Percentiles rank a stretch among this genome's conserved stretches.
phyloP scores from a whole-genome alignment of 352 stramenopile genomes.

The Phytophthora nicotianae region DNA sequence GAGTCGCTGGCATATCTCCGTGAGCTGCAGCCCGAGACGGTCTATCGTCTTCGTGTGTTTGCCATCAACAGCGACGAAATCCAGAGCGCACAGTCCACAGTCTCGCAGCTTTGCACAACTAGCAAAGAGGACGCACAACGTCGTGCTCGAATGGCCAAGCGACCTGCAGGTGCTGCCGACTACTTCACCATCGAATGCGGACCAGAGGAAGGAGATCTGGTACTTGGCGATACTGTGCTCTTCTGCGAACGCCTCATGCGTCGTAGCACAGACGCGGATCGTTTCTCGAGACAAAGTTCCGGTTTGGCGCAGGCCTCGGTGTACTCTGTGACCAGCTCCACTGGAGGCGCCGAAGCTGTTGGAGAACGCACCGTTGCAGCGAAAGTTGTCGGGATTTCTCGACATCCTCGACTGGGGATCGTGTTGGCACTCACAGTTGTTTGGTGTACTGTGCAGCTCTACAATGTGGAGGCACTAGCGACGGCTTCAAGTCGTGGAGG shows the following conservation, averaged over 20 bases:
- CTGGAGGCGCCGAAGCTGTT: conserved; percentile 40
- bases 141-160: conserved; percentile 30
- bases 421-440: conserved; percentile 72
- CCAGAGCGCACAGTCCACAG: conserved; percentile 70
- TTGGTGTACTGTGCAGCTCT: conserved; percentile 81
- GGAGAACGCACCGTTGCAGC: conserved; percentile 80
- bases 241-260: conserved; percentile 91
- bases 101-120: conserved; percentile 83
- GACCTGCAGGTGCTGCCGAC: conserved; percentile 53
- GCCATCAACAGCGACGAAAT: conserved; percentile 74
- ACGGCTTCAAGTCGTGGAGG: conserved; percentile 29
- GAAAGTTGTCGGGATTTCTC: conserved; percentile 54
- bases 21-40: conserved; percentile 74
- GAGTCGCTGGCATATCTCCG: conserved; percentile 65
- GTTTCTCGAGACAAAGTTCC: conserved; percentile 23
- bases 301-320: conserved; percentile 37
- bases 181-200: conserved; percentile 79
- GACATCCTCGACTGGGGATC: conserved; percentile 53
- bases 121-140: conserved; percentile 68
- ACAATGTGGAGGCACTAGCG: conserved; percentile 46
- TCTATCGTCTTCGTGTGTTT: conserved; percentile 88
- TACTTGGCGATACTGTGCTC: conserved; percentile 90
- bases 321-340: conserved; percentile 56
- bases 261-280: conserved; percentile 36
- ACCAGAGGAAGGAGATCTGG: conserved; percentile 74